These are phyloP conservation scores for Trichoderma citrinoviride DNA, from an alignment of 2,329 filamentous ascomycete species.

Conservation along the genomic window DNA sequence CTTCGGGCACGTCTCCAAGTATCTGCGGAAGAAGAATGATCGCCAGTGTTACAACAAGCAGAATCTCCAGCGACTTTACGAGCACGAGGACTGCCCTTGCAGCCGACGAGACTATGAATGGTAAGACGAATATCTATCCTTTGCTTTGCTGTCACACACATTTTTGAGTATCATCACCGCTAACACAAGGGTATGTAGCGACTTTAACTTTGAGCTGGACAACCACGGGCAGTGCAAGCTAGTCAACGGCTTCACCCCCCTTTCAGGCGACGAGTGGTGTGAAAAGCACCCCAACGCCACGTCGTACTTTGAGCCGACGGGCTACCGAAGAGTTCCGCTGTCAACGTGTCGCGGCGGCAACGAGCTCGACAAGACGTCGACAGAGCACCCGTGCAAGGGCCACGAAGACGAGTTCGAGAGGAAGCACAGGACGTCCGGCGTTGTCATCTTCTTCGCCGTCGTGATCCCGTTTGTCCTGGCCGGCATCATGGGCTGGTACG, in stretches of 20 bases:
- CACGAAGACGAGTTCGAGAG: slow-evolving; percentile 78
- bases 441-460: slow-evolving; percentile 82
- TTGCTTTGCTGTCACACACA: neutral
- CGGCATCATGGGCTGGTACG: slow-evolving; percentile 73
- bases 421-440: slow-evolving; percentile 66
- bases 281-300: slow-evolving; percentile 61
- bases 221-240: slow-evolving; percentile 73
- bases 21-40: slow-evolving; percentile 83
- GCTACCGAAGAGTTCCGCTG: slow-evolving; percentile 85
- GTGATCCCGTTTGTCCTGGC: slow-evolving; percentile 71
- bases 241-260: slow-evolving; percentile 67
- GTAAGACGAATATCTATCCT: slow-evolving; percentile 50
- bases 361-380: slow-evolving; percentile 67
- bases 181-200: slow-evolving; percentile 49
- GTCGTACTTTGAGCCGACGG: slow-evolving; percentile 81
- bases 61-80: slow-evolving; percentile 67
- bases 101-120: slow-evolving; percentile 88
- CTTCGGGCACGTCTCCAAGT: slow-evolving; percentile 86
- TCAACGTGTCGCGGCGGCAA: slow-evolving; percentile 78
- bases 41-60: slow-evolving; percentile 78
- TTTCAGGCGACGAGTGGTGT: slow-evolving; percentile 52
- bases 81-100: slow-evolving; percentile 77
- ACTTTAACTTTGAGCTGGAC: slow-evolving; percentile 88
- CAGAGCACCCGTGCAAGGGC: slow-evolving; percentile 61
- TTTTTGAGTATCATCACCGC: too few species aligned